phyloP scores from a whole-genome alignment of 176 grass and related monocot species.

The Aegilops umbellulata region DNA sequence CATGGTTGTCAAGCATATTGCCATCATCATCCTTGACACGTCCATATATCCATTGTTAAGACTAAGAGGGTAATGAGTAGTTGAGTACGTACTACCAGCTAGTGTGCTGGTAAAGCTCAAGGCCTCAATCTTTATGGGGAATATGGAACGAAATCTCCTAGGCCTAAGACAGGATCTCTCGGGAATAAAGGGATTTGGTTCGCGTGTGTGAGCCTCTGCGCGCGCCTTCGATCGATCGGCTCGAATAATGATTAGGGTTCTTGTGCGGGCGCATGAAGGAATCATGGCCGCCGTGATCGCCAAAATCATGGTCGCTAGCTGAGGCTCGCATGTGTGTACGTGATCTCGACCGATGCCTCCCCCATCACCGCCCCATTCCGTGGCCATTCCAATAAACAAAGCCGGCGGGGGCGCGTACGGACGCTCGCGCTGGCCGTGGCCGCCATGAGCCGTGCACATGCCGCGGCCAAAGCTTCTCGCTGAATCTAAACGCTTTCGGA shows the following conservation, averaged over 20 bases:
- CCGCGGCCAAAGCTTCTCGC: slow-evolving; percentile 41
- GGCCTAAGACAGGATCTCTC: slow-evolving; percentile 32
- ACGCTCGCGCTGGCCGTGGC: not conserved
- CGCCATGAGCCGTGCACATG: slow-evolving; percentile 47
- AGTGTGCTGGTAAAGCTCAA: not conserved
- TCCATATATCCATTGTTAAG: not conserved
- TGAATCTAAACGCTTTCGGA: slow-evolving; percentile 12
- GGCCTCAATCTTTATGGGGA: not conserved
- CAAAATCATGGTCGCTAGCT: not conserved
- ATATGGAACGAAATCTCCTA: slow-evolving; percentile 5
- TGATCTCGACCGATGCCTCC: not conserved
- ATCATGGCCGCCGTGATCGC: slow-evolving; percentile 19
- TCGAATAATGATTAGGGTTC: slow-evolving; percentile 34
- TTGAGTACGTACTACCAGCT: not conserved
- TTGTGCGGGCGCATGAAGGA: slow-evolving; percentile 13
- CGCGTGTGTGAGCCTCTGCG: not conserved
- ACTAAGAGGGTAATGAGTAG: not conserved
- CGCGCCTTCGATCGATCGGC: not conserved
- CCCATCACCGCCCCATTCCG: slow-evolving; percentile 38
- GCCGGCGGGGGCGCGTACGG: slow-evolving; percentile 31
- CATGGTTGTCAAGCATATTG: slow-evolving; percentile 30
- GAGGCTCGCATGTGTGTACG: slow-evolving; percentile 26
- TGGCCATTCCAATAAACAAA: slow-evolving; percentile 25
- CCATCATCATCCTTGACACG: slow-evolving; percentile 5
- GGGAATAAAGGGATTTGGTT: slow-evolving; percentile 27